Evolutionary conservation across 2,329 filamentous ascomycete genomes (phyloP).

Genomic region (Scortechinia acanthostroma): DNA sequence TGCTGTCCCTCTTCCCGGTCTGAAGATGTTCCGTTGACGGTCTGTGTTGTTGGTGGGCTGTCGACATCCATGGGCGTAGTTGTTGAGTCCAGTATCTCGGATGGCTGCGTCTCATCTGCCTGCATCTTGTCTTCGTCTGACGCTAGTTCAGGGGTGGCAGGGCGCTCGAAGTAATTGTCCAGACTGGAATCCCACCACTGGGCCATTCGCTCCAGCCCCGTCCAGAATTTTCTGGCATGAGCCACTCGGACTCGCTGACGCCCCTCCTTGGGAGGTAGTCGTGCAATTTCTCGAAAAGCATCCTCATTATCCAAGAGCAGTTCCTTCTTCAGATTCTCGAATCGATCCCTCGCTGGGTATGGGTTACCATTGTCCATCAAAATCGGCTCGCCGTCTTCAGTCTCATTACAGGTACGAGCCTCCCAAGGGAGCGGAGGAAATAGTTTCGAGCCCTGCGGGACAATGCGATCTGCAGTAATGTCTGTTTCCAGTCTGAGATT

Average conservation of each 20-base stretch:
- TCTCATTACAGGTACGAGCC: background rate
- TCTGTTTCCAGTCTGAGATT: background rate
- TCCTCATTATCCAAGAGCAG: slow-evolving; percentile 44
- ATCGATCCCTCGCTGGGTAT: slow-evolving; percentile 24
- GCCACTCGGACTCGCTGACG: slow-evolving; percentile 37
- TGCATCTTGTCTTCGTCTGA: slow-evolving; percentile 7
- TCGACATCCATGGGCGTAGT: slow-evolving; percentile 10
- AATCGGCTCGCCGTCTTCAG: background rate
- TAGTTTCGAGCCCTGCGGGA: background rate
- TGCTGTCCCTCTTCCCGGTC: slow-evolving; percentile 4
- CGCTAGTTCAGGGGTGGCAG: slow-evolving; percentile 12
- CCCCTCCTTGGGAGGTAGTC: slow-evolving; percentile 31
- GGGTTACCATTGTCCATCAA: background rate
- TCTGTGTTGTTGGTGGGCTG: slow-evolving; percentile 8
- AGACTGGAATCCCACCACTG: slow-evolving; percentile 55
- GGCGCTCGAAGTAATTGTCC: slow-evolving; percentile 42
- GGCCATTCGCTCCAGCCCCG: slow-evolving; percentile 45
- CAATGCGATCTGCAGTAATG: background rate
- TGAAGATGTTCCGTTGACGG: background rate
- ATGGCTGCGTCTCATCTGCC: slow-evolving; percentile 6
- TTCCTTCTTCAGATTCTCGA: slow-evolving; percentile 37
- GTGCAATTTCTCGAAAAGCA: slow-evolving; percentile 44
- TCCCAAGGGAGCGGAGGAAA: background rate
- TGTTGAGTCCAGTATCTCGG: too few species aligned
- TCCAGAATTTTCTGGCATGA: slow-evolving; percentile 53